phyloP scores from a whole-genome alignment of 2,329 filamentous ascomycete genomes.

The Dactylellina cionopaga region DNA sequence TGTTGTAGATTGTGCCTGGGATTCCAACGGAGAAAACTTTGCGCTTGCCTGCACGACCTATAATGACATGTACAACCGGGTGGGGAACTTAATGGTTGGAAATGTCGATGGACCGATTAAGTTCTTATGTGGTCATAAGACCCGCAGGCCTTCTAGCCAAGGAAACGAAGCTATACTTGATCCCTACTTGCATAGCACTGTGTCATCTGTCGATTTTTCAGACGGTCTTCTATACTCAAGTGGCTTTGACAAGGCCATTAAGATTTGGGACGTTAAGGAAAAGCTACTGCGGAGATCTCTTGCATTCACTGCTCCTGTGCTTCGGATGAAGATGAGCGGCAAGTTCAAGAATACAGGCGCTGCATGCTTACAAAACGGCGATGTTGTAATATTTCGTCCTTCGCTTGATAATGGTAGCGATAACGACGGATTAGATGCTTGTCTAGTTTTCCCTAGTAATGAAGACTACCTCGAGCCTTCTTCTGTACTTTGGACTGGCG shows the following conservation, averaged over 20 bases:
- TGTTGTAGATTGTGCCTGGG: conserved; percentile 55
- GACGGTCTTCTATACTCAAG: conserved; percentile 53
- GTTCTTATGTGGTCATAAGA: conserved; percentile 55
- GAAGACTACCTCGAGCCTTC: conserved; percentile 51
- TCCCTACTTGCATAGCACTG: conserved; percentile 54
- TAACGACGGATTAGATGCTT: background rate
- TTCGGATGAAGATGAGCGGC: conserved; percentile 42
- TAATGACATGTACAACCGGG: conserved; percentile 56
- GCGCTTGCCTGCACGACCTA: conserved; percentile 51
- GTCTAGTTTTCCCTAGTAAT: conserved; percentile 10
- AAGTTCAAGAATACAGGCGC: conserved; percentile 27
- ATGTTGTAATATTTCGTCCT: conserved; percentile 50
- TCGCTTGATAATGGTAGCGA: background rate
- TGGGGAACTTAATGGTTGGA: conserved; percentile 57
- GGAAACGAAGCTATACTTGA: conserved; percentile 46
- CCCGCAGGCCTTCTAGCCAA: conserved; percentile 28
- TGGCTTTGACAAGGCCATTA: conserved; percentile 55
- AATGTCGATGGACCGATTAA: conserved; percentile 44
- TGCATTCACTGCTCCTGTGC: conserved; percentile 13
- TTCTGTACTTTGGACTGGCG: conserved; percentile 47
- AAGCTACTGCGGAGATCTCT: conserved; percentile 26
- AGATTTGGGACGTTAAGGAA: conserved; percentile 54
- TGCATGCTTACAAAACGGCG: conserved; percentile 49
- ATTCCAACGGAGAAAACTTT: conserved; percentile 52
- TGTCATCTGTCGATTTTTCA: conserved; percentile 54